Percentiles rank a stretch among this genome's conserved stretches.
These are phyloP conservation scores for Didymosphaeria variabile DNA, from an alignment of 2,329 filamentous ascomycete species.

Conservation along the genomic window DNA sequence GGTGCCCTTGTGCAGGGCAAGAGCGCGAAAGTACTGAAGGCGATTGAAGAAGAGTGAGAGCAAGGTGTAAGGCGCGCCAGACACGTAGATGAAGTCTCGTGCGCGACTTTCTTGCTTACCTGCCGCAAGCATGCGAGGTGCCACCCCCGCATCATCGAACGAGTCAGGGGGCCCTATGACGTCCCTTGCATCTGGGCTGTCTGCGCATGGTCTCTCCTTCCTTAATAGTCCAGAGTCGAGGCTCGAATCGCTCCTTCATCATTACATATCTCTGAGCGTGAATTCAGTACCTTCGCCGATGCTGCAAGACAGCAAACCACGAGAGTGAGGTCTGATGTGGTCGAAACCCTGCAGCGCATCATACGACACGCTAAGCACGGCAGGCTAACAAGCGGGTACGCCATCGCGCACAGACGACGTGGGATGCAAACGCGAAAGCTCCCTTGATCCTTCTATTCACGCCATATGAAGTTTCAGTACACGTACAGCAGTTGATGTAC, in stretches of 20 bases:
- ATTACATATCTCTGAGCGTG: neutral
- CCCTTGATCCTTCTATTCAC: neutral
- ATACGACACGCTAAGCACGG: neutral
- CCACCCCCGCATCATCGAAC: neutral
- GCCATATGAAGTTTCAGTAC: neutral
- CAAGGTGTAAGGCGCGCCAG: neutral
- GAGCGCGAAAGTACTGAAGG: neutral
- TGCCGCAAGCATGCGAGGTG: neutral
- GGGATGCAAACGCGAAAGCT: neutral
- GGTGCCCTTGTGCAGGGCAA: neutral
- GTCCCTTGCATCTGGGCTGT: neutral
- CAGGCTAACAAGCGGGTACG: neutral
- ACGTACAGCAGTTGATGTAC: too few relatives aligned
- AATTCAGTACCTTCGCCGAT: too few relatives aligned
- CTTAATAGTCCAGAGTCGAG: neutral
- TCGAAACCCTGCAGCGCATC: neutral
- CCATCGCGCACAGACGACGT: neutral
- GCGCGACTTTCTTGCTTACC: neutral
- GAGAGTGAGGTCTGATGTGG: too few relatives aligned
- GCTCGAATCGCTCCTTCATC: neutral
- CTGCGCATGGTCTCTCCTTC: neutral
- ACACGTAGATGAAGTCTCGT: neutral
- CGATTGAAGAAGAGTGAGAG: neutral
- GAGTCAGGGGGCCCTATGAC: neutral
- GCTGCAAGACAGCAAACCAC: neutral